Evolutionary conservation across 345 rosid species (phyloP), one percentile per base, ranked within the genome.

Genomic region (Viola odorata): DNA sequence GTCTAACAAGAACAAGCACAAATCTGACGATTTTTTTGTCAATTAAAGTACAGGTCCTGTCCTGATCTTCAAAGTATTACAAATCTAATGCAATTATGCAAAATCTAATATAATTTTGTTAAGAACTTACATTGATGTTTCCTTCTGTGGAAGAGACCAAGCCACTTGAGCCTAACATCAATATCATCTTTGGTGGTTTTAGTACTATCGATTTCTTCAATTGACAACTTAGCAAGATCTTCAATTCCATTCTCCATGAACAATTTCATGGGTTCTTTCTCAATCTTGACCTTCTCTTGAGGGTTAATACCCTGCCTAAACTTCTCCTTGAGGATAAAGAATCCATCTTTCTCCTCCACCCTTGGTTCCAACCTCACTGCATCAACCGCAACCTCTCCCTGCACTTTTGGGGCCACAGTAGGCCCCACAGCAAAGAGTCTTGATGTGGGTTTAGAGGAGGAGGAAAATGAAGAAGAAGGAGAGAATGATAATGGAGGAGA

Each of bases 101-200:
- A 14, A 45, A 51, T 51, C 9, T 51, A 17, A 4, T 51, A 9
- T 16, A 51, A 17, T 37, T 17, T 9, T 6, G 11, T 10, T 36
- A 5, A 41, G 17, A 51, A 72, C 96, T 77, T 74, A 92, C 98
- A 84, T 0, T 81, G 90, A 67, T 85, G 94, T 77, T 92, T 92
- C 60, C 98, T 77, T 64, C 98, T 79, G 67, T 89, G 98, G 55
- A 92, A 87, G 65, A 92, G 76, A 69, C 98, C 98, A 73, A 92
- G 97, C 97, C 98, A 92, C 66, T 92, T 92, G 64, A 92, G 97
- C 63, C 98, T 77, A 62, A 89, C 88, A 67, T 92, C 98, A 66
- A 89, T 62, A 60, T 89, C 97, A 39, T 84, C 96, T 63, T 87
- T 92, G 0, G 76, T 74, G 52, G n/a, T 16, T 73, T 92, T 89